phyloP scores from a whole-genome alignment of 208 protist species.

The Acanthamoeba castellanii region DNA sequence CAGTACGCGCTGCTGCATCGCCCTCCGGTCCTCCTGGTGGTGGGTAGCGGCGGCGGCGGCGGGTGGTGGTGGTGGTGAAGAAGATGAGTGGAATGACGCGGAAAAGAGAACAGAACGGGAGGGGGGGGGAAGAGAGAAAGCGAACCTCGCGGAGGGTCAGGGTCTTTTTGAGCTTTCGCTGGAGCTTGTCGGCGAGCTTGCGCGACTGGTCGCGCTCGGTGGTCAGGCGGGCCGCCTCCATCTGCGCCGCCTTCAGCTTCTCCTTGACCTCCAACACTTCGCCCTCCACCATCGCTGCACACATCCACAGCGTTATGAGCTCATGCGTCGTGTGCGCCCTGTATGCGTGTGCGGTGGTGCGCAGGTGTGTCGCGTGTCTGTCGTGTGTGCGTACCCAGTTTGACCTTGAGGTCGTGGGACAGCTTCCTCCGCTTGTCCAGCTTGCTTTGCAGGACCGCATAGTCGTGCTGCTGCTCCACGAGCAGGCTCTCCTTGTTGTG shows the following conservation, averaged over 20 bases:
- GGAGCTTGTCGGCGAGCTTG: neutral
- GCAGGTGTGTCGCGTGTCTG: no score
- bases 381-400: neutral
- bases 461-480: constrained; percentile 61
- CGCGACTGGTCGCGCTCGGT: constrained; percentile 22
- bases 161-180: constrained; percentile 17
- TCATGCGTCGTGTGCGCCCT: no score
- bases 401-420: constrained; percentile 65
- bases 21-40: neutral
- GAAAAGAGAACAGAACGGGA: neutral
- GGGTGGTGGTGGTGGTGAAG: no score
- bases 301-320: neutral
- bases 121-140: no score
- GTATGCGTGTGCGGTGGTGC: no score
- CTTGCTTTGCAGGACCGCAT: constrained; percentile 32
- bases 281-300: constrained; percentile 32
- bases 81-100: neutral
- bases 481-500: constrained; percentile 68
- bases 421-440: constrained; percentile 51
- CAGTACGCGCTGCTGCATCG: constrained; percentile 16
- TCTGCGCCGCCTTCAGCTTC: constrained; percentile 48
- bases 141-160: neutral
- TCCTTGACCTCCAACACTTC: constrained; percentile 40
- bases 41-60: neutral
- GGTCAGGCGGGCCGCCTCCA: constrained; percentile 25